A percentile compares a stretch with the other conserved stretches of the same genome.
Evolutionary conservation across 2,329 filamentous ascomycete genomes (phyloP).

Genomic region (Neofusicoccum kwambonambiense): DNA sequence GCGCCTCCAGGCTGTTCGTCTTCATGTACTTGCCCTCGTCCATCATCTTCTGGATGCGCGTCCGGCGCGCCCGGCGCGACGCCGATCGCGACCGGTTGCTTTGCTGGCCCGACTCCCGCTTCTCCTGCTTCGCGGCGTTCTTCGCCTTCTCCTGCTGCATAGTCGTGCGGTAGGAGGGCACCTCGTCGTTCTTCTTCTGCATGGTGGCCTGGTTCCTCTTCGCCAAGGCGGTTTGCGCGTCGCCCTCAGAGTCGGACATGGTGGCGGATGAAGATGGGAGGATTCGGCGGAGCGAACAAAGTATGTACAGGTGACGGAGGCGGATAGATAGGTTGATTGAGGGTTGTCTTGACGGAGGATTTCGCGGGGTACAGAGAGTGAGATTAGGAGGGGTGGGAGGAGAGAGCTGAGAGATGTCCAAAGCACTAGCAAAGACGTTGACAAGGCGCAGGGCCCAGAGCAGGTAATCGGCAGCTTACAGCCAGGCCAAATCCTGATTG

Average conservation of each 20-base stretch:
- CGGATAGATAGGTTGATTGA: neutral
- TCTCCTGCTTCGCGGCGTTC: conserved; percentile 40
- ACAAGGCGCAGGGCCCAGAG: conserved; percentile 20
- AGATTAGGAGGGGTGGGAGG: neutral
- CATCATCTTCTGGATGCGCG: conserved; percentile 45
- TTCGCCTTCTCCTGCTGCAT: conserved; percentile 48
- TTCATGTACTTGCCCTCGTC: conserved; percentile 53
- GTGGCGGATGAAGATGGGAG: conserved; percentile 11
- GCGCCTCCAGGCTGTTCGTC: conserved; percentile 48
- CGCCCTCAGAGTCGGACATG: conserved; percentile 35
- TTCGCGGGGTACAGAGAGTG: neutral
- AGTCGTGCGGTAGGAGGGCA: conserved; percentile 41
- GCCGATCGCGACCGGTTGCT: conserved; percentile 47
- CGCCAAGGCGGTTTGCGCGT: conserved; percentile 18
- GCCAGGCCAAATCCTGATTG: conserved; percentile 3
- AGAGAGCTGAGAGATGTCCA: neutral
- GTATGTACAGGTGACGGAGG: conserved; percentile 3
- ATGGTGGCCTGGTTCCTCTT: neutral
- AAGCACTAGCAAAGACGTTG: conserved; percentile 5
- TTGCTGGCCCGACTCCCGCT: conserved; percentile 38
- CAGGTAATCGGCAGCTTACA: conserved; percentile 9
- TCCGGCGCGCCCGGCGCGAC: conserved; percentile 48
- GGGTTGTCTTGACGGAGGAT: neutral
- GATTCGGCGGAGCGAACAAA: neutral
- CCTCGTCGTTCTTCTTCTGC: conserved; percentile 20